A percentile compares a stretch with the other conserved stretches of the same genome.
Conservation (phyloP, 768 basidiomycete genomes). For the Boletellus ananas region DNA sequence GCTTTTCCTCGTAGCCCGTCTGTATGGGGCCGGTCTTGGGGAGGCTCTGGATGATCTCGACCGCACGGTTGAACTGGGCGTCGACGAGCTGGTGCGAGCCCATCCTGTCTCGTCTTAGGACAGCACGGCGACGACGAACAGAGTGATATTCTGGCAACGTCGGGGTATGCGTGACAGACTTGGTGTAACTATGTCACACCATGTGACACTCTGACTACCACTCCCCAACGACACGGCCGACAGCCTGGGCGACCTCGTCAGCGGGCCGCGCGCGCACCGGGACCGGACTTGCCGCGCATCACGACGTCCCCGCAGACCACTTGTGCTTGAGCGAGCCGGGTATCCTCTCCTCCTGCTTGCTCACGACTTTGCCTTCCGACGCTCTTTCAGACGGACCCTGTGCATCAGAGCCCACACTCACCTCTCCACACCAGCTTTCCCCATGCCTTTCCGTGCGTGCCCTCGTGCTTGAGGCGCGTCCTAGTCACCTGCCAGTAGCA, state of each 20-base stretch:
- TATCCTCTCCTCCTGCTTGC: conserved; percentile 57
- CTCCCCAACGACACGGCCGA: too few species aligned
- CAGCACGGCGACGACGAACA: not conserved
- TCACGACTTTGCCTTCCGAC: conserved; percentile 55
- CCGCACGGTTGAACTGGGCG: conserved; percentile 88
- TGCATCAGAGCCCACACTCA: conserved; percentile 31
- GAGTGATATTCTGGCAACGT: not conserved
- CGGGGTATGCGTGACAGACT: conserved; percentile 10
- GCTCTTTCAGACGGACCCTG: conserved; percentile 7
- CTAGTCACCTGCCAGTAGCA: conserved; percentile 77
- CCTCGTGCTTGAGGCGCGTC: conserved; percentile 67
- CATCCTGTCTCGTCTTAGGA: conserved; percentile 35
- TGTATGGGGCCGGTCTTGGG: conserved; percentile 95
- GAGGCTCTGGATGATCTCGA: conserved; percentile 88
- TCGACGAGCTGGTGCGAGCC: conserved; percentile 66
- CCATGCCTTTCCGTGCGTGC: conserved; percentile 80
- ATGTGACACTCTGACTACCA: not conserved
- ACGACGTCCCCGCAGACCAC: conserved; percentile 56
- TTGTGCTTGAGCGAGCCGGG: conserved; percentile 69
- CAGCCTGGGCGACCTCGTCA: too few species aligned
- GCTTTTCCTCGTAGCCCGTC: conserved; percentile 92
- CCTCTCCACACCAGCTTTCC: conserved; percentile 77
- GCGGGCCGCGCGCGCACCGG: not conserved
- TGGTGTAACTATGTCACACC: conserved; percentile 8
- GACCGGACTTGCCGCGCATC: conserved; percentile 10